Base-by-base conservation (phyloP, 805 yeast species). In the Brettanomyces bruxellensis region DNA sequence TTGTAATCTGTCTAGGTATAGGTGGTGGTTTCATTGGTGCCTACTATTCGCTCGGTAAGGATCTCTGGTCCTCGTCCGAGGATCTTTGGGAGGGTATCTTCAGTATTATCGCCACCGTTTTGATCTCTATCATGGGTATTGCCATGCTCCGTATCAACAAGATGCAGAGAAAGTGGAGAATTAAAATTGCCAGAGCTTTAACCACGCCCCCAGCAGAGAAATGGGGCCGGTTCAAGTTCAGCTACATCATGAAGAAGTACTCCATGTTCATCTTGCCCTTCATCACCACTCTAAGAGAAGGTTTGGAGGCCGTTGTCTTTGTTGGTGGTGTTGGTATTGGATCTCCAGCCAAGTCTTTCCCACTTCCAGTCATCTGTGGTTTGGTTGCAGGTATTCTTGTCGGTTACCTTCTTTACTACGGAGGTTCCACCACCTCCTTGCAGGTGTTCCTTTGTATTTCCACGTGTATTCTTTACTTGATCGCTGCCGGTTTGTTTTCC, bases 31-130 rank as follows among this genome's bases (percentile, higher is more conserved):
- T 91, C 69, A 90, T 91, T 63, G 99, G 95, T 66, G 89, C 88
- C 23, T 91, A 87, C 71, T 91, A 91, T 65, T 69, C 85, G 35
- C 72, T 85, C 44, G 81, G 83, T 52, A 77, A 77, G 45, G 95
- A 91, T 75, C 76, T 91, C 53, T 91, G 96, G 86, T 73, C 91
- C 44, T 61, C 65, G 11, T 80, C 95, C 22, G 99, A 91, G 65
- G 97, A 91, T 64, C 66, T 91, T 48, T 91, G 98, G 98, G 99
- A 91, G 75, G 98, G 97, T 71, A 73, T 87, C 48, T 89, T 91
- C 64, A 86, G 95, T 68, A 69, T 91, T 54, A 81, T 91, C 64
- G 99, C 98, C 3, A 79, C 95, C 0, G 69, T 86, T 41, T 78
- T 91, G 79, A 91, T 91, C 61, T 78, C 96, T 11, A 57, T 84